Conservation (phyloP, 306 rosid species). For the Trifolium dubium region DNA sequence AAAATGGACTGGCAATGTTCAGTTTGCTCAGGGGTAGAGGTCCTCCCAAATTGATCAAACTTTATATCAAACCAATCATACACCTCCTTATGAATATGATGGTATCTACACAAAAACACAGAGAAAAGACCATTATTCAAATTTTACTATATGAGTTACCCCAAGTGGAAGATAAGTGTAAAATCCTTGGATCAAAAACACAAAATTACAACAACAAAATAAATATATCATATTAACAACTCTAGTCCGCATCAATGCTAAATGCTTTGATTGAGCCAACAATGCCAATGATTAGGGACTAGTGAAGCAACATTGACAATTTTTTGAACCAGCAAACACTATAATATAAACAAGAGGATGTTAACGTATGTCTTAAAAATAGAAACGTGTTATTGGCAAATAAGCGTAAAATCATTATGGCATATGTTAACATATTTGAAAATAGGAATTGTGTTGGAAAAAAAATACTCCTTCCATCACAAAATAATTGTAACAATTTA, state of each 20-base stretch:
- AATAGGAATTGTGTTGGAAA: too few species aligned
- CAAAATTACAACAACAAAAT: not conserved
- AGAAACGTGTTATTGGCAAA: too few species aligned
- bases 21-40: slow-evolving; percentile 82
- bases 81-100: slow-evolving; percentile 82
- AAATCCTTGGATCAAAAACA: not conserved
- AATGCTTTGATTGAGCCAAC: too few species aligned
- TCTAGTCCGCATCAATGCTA: too few species aligned
- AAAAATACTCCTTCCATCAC: too few species aligned
- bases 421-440: too few species aligned
- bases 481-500: too few species aligned
- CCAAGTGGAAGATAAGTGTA: not conserved
- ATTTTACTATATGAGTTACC: too few species aligned
- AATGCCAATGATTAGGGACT: not conserved
- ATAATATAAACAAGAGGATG: too few species aligned
- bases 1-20: slow-evolving; percentile 89
- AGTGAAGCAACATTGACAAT: slow-evolving; percentile 19
- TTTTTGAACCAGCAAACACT: slow-evolving; percentile 10
- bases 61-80: slow-evolving; percentile 86
- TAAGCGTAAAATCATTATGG: too few species aligned
- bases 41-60: slow-evolving; percentile 93
- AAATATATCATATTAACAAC: not conserved
- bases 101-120: slow-evolving; percentile 54
- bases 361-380: too few species aligned
- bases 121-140: not conserved